These are phyloP conservation scores for Boletus speciosus DNA, from an alignment of 768 basidiomycete genomes.

Conservation along the genomic window DNA sequence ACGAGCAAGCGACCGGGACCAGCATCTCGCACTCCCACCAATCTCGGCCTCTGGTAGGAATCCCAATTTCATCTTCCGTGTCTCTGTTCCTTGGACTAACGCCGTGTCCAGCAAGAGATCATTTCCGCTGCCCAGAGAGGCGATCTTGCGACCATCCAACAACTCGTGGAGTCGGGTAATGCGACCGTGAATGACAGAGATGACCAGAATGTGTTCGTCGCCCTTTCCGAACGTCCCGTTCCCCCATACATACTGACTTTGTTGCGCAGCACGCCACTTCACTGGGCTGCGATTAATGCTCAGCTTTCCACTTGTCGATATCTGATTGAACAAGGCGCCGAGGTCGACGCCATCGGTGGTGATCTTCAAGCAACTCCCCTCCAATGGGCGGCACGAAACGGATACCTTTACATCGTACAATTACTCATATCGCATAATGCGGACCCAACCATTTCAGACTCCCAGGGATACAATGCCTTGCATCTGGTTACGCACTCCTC, in stretches of 20 bases:
- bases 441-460: conserved; percentile 87
- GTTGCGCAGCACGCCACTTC: conserved; percentile 64
- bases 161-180: conserved; percentile 67
- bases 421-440: conserved; percentile 86
- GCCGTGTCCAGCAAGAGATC: conserved; percentile 45
- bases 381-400: conserved; percentile 98
- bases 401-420: conserved; percentile 94
- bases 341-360: conserved; percentile 91
- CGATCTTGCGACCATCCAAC: conserved; percentile 60
- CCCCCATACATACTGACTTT: conserved; percentile 5
- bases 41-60: conserved; percentile 22
- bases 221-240: neutral
- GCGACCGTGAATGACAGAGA: conserved; percentile 78
- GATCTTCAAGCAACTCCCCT: conserved; percentile 92
- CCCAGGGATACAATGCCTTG: conserved; percentile 93
- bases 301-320: conserved; percentile 86
- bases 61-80: neutral
- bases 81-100: neutral
- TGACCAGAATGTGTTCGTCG: conserved; percentile 68
- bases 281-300: conserved; percentile 98
- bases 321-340: conserved; percentile 88
- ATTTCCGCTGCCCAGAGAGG: conserved; percentile 88
- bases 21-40: conserved; percentile 23
- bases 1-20: conserved; percentile 28
- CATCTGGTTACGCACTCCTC: conserved; percentile 95